These are phyloP conservation scores for Cytospora leucostoma DNA, from an alignment of 2,329 filamentous ascomycete genomes.

Conservation along the genomic window DNA sequence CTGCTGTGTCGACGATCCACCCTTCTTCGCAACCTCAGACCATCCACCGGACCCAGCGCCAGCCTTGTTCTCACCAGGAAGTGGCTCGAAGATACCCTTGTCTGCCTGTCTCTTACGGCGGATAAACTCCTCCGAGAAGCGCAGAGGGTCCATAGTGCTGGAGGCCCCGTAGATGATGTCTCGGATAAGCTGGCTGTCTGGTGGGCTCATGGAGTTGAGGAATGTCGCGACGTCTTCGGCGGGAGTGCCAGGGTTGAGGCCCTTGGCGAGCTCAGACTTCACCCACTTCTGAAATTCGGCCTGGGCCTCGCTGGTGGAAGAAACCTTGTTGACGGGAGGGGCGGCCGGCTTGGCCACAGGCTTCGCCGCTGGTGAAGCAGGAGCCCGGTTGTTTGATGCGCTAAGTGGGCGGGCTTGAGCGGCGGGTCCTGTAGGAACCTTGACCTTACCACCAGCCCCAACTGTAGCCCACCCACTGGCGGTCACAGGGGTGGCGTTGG, in stretches of 20 bases:
- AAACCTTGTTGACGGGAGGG: slow-evolving; percentile 42
- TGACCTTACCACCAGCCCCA: slow-evolving; percentile 89
- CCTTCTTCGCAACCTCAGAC: slow-evolving; percentile 98
- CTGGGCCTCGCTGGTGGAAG: slow-evolving; percentile 57
- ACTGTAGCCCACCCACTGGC: slow-evolving; percentile 85
- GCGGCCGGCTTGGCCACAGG: slow-evolving; percentile 42
- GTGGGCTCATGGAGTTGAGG: slow-evolving; percentile 62
- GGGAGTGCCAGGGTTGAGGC: slow-evolving; percentile 58
- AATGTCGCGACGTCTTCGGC: slow-evolving; percentile 80
- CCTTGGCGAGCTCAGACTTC: slow-evolving; percentile 73
- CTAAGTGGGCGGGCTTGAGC: slow-evolving; percentile 51
- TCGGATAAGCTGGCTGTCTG: slow-evolving; percentile 33
- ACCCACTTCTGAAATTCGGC: slow-evolving; percentile 97
- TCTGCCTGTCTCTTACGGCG: slow-evolving; percentile 91
- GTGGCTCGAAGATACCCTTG: slow-evolving; percentile 74
- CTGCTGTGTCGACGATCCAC: slow-evolving; percentile 53
- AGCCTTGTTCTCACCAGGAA: slow-evolving; percentile 50
- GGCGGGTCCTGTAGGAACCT: slow-evolving; percentile 65
- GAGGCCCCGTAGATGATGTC: slow-evolving; percentile 88
- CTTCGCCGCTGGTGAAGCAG: slow-evolving; percentile 12
- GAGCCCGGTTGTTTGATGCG: slow-evolving; percentile 34
- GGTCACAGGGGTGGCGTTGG: slow-evolving; percentile 28
- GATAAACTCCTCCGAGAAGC: slow-evolving; percentile 93
- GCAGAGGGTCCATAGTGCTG: slow-evolving; percentile 86
- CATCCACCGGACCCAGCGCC: slow-evolving; percentile 67